Conservation (phyloP, 139 green algal genomes). For the Coccomyxa sp. region DNA sequence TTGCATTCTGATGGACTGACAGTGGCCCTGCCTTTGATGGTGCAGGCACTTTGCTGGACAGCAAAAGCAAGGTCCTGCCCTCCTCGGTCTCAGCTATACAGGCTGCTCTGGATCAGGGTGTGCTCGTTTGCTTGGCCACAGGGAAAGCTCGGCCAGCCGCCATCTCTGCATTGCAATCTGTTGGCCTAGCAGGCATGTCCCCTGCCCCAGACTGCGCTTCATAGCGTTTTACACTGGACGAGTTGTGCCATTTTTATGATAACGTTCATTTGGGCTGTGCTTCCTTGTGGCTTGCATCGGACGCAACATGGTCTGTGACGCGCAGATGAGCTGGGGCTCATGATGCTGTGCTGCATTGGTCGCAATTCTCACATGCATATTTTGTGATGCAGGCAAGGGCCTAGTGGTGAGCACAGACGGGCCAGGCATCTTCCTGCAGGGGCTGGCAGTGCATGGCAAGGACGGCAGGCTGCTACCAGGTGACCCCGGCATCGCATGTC, state of each 20-base stretch:
- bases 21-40: slow-evolving; percentile 47
- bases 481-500: background rate
- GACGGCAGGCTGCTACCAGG: slow-evolving; percentile 36
- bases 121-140: slow-evolving; percentile 84
- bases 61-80: slow-evolving; percentile 49
- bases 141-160: slow-evolving; percentile 92
- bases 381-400: slow-evolving; percentile 16
- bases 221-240: too few species aligned
- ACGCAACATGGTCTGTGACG: too few species aligned
- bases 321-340: too few species aligned
- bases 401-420: slow-evolving; percentile 51
- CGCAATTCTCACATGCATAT: background rate
- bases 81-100: slow-evolving; percentile 58
- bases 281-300: background rate
- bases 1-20: background rate
- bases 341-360: background rate
- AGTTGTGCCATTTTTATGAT: too few species aligned
- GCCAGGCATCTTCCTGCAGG: slow-evolving; percentile 89
- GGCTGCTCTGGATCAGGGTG: slow-evolving; percentile 48
- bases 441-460: slow-evolving; percentile 56
- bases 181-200: slow-evolving; percentile 58
- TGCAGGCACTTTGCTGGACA: slow-evolving; percentile 72
- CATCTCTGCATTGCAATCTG: slow-evolving; percentile 45
- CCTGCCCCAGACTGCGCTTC: too few species aligned
- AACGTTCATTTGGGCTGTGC: too few species aligned